Evolutionary conservation across 2,329 filamentous ascomycete genomes (phyloP), one percentile per base, ranked within the genome.

Genomic region (Nigrospora oryzae): DNA sequence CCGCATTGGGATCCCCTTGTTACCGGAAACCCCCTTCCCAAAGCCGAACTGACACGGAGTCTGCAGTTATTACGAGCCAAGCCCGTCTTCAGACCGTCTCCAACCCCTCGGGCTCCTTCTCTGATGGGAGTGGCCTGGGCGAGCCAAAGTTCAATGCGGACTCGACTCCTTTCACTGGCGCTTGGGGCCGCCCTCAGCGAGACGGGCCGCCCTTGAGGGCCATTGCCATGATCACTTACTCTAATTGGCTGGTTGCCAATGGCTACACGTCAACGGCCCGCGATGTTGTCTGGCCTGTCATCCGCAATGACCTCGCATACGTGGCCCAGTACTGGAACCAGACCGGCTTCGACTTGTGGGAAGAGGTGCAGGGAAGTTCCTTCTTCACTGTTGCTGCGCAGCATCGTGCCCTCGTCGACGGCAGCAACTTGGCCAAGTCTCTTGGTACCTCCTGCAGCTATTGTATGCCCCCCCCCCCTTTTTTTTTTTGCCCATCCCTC

Each of bases 181-280:
- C 66, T 6, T 91, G 87, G 87, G 86, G 85, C 28, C 79, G 87
- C 16, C 87, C 87, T 12, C 87, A 93, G 63, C 74, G 84, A 36
- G 87, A 93, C 62, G 87, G 87, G 0, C 87, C 88, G 19, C 79
- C 87, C 17, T 74, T 93, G 35, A 75, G 88, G 42, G 86, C 86
- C 1, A 87, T 80, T 38, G 79, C 87, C 3, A 63, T 93, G 56
- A 83, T 86, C 44, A 71, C 72, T 0, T 93, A 90, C 58, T 77
- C 83, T 7, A 81, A 83, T 56, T 88, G 84, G 78, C 68, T 91
- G 28, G 66, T 89, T 41, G 67, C 66, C 37, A 84, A 86, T 49
- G 83, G 81, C 10, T 79, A 83, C 55, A 67, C 79, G 11, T 68
- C 68, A 3, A 75, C 74, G 1, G 82, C 77, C 3, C 64, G 63